Base-by-base conservation (phyloP, 192 early-diverging fungal genomes). In the Umbelopsis ramanniana region DNA sequence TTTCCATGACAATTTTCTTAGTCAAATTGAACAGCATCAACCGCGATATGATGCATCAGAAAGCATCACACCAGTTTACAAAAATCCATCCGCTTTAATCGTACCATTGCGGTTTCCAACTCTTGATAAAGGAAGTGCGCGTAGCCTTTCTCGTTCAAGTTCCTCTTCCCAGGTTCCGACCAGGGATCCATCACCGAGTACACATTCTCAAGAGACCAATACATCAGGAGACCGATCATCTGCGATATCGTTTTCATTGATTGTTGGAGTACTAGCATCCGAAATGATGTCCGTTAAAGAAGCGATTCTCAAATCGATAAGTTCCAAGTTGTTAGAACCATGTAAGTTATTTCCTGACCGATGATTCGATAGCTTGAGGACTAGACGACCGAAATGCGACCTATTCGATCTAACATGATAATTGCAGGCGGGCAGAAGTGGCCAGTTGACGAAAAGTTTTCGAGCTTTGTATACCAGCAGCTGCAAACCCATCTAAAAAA, bases 281-380 rank as follows among this genome's bases (percentile, higher is more conserved):
- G 57, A 63, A 33, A 63, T 63, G 57, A 63, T 63, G 57, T 12
- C 35, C 7, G 29, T 63, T 9, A 63, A 63, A 63, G 57, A 29
- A 15, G 33, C 4, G 2, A 14, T 63, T 19, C 33, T 29, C 5
- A 3, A 35, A 35, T 3, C 29, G 0, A 63, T 63, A 5, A 17
- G 15, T 12, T 22, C 23, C 9, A 63, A 37, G 12, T 35, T 37
- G 3, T 17, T 15, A 15, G 15, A 50, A 6, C 11, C 37, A 37
- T 26, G 57, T 17, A 37, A 17, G 57, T 63, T 37, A 3, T 4
- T 7, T 14, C 12, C 17, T 29, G 4, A 4, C 17, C 15, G 7
- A 63, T 29, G 57, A 24, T 1, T 29, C 17, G 14, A 63, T 63
- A 37, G 57, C 9, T n/a, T 17, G 48, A 50, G 29, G 29, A 29